These are phyloP conservation scores for Fusarium brevicatenulatum DNA, from an alignment of 2,329 filamentous ascomycete genomes.

Conservation along the genomic window DNA sequence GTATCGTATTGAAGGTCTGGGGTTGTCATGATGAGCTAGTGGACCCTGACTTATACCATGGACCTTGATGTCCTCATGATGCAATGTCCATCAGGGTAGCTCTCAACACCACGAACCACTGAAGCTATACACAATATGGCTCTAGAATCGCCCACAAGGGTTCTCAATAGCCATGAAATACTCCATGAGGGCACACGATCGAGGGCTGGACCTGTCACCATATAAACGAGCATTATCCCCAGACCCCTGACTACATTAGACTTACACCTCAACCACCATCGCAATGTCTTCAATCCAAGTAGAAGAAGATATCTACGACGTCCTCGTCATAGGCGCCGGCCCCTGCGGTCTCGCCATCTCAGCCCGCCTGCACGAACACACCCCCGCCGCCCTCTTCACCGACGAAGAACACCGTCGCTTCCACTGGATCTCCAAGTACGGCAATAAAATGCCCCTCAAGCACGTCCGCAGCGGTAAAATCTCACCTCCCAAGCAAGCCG, in stretches of 20 bases:
- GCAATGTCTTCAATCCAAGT: slow-evolving; percentile 12
- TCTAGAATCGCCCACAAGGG: not conserved
- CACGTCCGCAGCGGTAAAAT: slow-evolving; percentile 50
- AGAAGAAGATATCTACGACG: slow-evolving; percentile 64
- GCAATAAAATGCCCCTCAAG: slow-evolving; percentile 67
- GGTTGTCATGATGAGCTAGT: slow-evolving; percentile 15
- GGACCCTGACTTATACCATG: slow-evolving; percentile 3
- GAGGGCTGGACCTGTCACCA: not conserved
- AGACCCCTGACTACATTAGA: not conserved
- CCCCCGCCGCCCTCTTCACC: slow-evolving; percentile 82
- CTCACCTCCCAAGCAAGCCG: slow-evolving; percentile 9
- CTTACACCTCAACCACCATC: not conserved
- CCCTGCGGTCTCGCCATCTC: slow-evolving; percentile 80
- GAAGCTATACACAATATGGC: not conserved
- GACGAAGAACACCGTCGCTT: slow-evolving; percentile 86
- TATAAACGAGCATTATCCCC: slow-evolving; percentile 4
- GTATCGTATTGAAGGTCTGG: not conserved
- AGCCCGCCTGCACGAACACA: slow-evolving; percentile 75
- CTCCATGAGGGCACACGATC: not conserved
- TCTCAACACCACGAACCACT: not conserved
- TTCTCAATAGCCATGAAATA: not conserved
- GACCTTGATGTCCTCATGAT: slow-evolving; percentile 39
- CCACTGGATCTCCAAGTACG: slow-evolving; percentile 77
- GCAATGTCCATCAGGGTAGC: slow-evolving; percentile 35
- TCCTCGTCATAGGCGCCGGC: slow-evolving; percentile 78